A percentile compares a stretch with the other conserved stretches of the same genome.
Conservation (phyloP, 495 filamentous ascomycete species). For the Cladorrhinum samala region DNA sequence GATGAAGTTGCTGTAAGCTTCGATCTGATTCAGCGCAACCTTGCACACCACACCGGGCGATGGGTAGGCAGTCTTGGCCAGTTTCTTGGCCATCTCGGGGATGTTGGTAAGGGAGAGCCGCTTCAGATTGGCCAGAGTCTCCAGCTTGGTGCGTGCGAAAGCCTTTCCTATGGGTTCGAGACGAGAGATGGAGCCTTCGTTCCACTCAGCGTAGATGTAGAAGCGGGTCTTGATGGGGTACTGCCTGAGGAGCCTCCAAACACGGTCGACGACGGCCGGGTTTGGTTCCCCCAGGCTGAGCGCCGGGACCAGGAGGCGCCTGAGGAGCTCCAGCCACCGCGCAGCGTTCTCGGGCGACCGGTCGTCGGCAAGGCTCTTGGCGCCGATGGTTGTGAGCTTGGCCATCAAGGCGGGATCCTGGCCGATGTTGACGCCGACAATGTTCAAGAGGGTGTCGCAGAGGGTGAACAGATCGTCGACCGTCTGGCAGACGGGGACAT, state of each 20-base stretch:
- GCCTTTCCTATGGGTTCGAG: conserved; percentile 71
- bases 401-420: conserved; percentile 70
- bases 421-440: conserved; percentile 82
- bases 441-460: conserved; percentile 75
- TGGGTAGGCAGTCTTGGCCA: conserved; percentile 82
- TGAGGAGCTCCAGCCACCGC: conserved; percentile 76
- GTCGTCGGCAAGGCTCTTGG: conserved; percentile 63
- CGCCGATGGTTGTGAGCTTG: conserved; percentile 77
- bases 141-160: conserved; percentile 65
- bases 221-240: conserved; percentile 76
- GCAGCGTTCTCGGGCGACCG: conserved; percentile 57
- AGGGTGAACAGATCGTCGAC: conserved; percentile 87
- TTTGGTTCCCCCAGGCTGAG: conserved; percentile 79
- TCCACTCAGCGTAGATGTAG: conserved; percentile 90
- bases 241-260: conserved; percentile 72
- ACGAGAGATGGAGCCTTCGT: conserved; percentile 66
- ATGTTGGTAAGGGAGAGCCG: conserved; percentile 78
- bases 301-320: conserved; percentile 73
- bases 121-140: conserved; percentile 79
- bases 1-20: conserved; percentile 86
- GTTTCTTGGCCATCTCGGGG: conserved; percentile 70
- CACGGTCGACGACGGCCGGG: conserved; percentile 72
- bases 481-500: conserved; percentile 80
- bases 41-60: conserved; percentile 89
- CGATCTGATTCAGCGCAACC: conserved; percentile 78